Base-by-base conservation (phyloP, 106 monocot species). In the Dendrobium nobile region DNA sequence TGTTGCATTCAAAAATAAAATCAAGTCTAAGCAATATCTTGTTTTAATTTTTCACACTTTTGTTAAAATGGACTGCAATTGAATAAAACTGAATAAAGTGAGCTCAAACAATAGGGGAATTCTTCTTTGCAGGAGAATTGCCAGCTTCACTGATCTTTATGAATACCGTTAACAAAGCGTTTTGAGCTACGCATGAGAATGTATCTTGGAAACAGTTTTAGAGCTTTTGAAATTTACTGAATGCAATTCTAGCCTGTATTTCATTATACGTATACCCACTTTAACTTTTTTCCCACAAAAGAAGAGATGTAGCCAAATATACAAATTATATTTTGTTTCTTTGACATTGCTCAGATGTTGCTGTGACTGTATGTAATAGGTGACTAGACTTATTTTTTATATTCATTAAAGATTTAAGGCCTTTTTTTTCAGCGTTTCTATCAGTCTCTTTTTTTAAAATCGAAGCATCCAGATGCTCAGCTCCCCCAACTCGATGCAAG, bases 361-460 rank as follows among this genome's bases (percentile, higher is more conserved):
- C 15, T 70, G 70, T 70, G 70, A 27, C 3, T 22, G 0, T 58
- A 58, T 68, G 68, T 31, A 33, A 20, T 31, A 68, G 68, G 68
- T 31, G 6, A 1, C 31, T 22, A 6, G 70, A 70, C 13, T 15
- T 15, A 9, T 70, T 70, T 37, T 17, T 70, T 37, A 15, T 31
- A 31, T 31, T 31, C 1, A 31, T 31, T 1, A 8, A 37, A 33
- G 28, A 70, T 70, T 33, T 70, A 74, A n/a, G 26, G 41, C 7
- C n/a, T 19, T 74, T 45, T 76, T 47, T 76, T 48, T 26, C 85
- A 98, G 98, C 78, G 98, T 19, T 98, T 94, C 68, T 95, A 92
- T 80, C 91, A 81, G n/a, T 91, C 80, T 78, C 98, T 98, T 78
- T 88, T 92, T 76, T 83, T 94, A 42, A 95, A 90, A 82, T 89